These are phyloP conservation scores for Phytopythium montanum DNA, from an alignment of 352 stramenopile species.

Conservation along the genomic window DNA sequence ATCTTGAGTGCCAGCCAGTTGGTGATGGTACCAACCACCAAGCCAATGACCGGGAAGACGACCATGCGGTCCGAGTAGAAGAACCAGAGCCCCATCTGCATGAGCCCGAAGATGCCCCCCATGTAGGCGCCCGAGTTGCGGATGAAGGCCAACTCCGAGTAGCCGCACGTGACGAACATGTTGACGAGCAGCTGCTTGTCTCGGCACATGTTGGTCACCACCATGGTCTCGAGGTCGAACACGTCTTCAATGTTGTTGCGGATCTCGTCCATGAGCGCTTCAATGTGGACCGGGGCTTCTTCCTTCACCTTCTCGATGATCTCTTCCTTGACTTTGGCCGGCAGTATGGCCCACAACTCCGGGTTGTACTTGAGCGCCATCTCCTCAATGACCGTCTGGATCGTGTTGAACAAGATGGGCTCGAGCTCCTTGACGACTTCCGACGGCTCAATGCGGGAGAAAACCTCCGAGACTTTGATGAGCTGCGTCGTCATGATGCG, in stretches of 20 bases:
- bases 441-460: constrained; percentile 86
- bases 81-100: constrained; percentile 90
- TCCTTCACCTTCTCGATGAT: constrained; percentile 95
- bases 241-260: constrained; percentile 95
- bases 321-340: constrained; percentile 81
- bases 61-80: constrained; percentile 77
- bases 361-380: constrained; percentile 90
- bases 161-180: constrained; percentile 92
- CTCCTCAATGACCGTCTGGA: constrained; percentile 84
- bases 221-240: constrained; percentile 95
- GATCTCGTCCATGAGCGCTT: constrained; percentile 94
- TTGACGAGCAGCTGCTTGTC: constrained; percentile 95
- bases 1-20: constrained; percentile 95
- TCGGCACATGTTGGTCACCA: constrained; percentile 91
- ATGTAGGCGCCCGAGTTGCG: constrained; percentile 89
- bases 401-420: constrained; percentile 88
- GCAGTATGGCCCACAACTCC: constrained; percentile 75
- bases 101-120: constrained; percentile 85
- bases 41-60: constrained; percentile 89
- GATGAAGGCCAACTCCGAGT: constrained; percentile 91
- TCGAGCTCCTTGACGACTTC: constrained; percentile 92
- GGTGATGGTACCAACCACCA: constrained; percentile 96
- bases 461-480: constrained; percentile 91
- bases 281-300: constrained; percentile 89
- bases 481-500: constrained; percentile 94